Evolutionary conservation across 495 filamentous ascomycete species (phyloP).

Genomic region (Daldinia grandis): DNA sequence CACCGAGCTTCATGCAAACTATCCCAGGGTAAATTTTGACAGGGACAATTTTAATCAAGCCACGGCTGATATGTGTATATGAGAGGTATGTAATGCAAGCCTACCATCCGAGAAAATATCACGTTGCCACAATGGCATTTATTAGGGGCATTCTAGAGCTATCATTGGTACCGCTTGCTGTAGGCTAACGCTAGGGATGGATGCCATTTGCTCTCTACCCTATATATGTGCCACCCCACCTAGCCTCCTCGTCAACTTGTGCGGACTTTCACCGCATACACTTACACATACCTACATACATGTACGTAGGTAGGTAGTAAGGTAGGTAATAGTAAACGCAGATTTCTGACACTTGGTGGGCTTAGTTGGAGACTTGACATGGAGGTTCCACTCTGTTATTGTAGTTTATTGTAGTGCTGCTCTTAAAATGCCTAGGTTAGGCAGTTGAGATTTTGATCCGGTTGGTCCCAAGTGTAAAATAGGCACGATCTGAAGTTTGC

Average conservation of each 20-base stretch:
- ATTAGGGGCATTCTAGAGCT: neutral
- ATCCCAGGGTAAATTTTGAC: neutral
- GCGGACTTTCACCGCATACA: conserved; percentile 26
- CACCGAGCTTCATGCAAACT: neutral
- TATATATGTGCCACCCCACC: neutral
- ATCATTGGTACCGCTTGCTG: neutral
- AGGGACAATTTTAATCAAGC: neutral
- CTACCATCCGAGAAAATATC: conserved; percentile 11
- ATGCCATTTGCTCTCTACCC: conserved; percentile 3
- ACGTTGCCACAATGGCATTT: conserved; percentile 7
- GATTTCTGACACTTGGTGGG: conserved; percentile 8
- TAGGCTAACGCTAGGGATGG: conserved; percentile 13
- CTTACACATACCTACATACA: neutral
- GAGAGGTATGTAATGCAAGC: conserved; percentile 10
- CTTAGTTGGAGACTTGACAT: neutral
- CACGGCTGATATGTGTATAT: conserved; percentile 10
- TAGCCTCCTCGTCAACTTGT: neutral
- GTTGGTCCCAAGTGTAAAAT: conserved; percentile 36
- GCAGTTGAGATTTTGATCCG: conserved; percentile 25
- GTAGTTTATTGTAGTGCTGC: neutral
- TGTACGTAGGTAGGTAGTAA: neutral
- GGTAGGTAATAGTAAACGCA: neutral
- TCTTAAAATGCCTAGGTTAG: conserved; percentile 23
- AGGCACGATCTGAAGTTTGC: conserved; percentile 41
- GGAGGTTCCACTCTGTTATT: neutral